These are phyloP conservation scores for Aristolochia californica DNA, from an alignment of 164 flowering plant species.

Conservation along the genomic window DNA sequence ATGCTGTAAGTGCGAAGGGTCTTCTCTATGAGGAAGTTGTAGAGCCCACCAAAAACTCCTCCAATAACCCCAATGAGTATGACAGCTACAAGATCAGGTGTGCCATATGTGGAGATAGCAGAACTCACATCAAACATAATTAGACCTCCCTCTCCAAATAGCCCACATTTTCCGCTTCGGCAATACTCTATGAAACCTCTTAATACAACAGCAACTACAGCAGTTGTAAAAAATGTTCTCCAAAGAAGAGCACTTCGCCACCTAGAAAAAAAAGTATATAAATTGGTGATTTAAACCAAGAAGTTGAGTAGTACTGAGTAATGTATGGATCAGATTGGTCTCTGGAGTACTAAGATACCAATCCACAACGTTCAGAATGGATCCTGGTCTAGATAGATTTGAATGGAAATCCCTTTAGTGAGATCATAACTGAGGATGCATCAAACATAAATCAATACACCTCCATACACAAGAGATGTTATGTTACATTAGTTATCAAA, in stretches of 20 bases:
- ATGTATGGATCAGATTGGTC: not conserved
- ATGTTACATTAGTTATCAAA: too few species aligned
- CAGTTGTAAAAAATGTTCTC: slow-evolving; percentile 94
- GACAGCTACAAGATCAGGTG: slow-evolving; percentile 54
- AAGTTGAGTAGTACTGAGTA: not conserved
- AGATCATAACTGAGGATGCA: too few species aligned
- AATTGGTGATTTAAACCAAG: not conserved
- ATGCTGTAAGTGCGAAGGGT: slow-evolving; percentile 70
- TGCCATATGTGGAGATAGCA: slow-evolving; percentile 26
- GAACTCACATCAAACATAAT: slow-evolving; percentile 84
- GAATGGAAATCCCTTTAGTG: too few species aligned
- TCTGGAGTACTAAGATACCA: not conserved
- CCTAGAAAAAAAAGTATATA: slow-evolving; percentile 30
- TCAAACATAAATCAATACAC: too few species aligned
- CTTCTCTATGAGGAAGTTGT: slow-evolving; percentile 75
- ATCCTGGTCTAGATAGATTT: too few species aligned
- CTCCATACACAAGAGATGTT: too few species aligned
- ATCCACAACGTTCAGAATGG: not conserved
- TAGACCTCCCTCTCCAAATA: slow-evolving; percentile 87
- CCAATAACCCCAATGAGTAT: slow-evolving; percentile 64
- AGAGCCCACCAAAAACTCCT: slow-evolving; percentile 80
- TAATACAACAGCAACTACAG: slow-evolving; percentile 73
- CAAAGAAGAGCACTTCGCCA: slow-evolving; percentile 98
- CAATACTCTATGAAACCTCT: slow-evolving; percentile 61
- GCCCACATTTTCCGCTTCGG: slow-evolving; percentile 64